phyloP scores from a whole-genome alignment of 208 protist species.

The Crithidia expoeki region DNA sequence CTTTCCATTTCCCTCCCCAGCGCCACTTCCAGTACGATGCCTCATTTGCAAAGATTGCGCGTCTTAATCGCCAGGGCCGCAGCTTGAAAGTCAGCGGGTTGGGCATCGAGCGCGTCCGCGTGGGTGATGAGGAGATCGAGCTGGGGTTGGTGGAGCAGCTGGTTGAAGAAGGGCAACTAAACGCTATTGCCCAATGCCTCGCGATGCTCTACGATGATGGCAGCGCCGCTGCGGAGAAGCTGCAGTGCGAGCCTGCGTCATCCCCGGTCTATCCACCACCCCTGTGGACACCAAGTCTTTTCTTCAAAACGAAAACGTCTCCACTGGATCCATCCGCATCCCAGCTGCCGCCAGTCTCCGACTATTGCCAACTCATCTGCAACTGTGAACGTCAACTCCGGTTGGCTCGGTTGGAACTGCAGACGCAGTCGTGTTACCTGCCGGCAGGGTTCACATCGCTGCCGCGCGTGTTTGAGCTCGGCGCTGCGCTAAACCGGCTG shows the following conservation, averaged over 20 bases:
- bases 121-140: slow-evolving; percentile 79
- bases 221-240: slow-evolving; percentile 10
- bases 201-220: slow-evolving; percentile 69
- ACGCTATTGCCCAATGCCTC: slow-evolving; percentile 83
- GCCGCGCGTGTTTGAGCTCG: slow-evolving; percentile 85
- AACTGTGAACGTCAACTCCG: slow-evolving; percentile 47
- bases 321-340: not conserved
- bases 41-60: slow-evolving; percentile 7
- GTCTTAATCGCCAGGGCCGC: slow-evolving; percentile 10
- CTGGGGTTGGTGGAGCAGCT: slow-evolving; percentile 88
- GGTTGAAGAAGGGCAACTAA: slow-evolving; percentile 90
- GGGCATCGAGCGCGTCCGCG: slow-evolving; percentile 42
- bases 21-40: slow-evolving; percentile 20
- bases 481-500: slow-evolving; percentile 89
- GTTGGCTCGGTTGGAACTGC: slow-evolving; percentile 58
- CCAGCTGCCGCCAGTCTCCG: slow-evolving; percentile 1
- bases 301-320: not conserved
- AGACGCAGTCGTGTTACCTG: slow-evolving; percentile 64
- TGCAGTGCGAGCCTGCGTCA: slow-evolving; percentile 8
- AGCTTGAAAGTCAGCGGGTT: slow-evolving; percentile 62
- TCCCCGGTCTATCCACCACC: slow-evolving; percentile 19
- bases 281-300: not conserved
- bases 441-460: slow-evolving; percentile 75
- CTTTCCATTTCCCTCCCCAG: slow-evolving; percentile 24
- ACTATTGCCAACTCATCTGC: slow-evolving; percentile 26